Evolutionary conservation across 2,329 filamentous ascomycete species (phyloP).

Genomic region (Raffaelea arxii): DNA sequence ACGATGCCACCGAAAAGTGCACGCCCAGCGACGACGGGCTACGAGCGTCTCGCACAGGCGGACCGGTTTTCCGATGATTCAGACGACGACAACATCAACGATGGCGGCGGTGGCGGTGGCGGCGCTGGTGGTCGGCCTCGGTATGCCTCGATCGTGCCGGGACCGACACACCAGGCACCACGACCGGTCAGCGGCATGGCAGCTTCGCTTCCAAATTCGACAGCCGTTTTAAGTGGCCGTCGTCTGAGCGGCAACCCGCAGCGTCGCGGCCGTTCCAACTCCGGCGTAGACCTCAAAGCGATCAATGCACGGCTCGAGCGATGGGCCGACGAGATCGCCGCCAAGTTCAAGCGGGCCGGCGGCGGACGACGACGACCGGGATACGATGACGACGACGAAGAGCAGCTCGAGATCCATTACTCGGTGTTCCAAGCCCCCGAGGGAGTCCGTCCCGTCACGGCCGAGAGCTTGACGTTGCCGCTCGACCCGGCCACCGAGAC

Average conservation of each 20-base stretch:
- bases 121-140: slow-evolving; percentile 35
- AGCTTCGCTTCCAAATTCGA: slow-evolving; percentile 17
- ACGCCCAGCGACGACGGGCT: slow-evolving; percentile 68
- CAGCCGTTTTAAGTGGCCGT: not conserved
- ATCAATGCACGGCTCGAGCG: slow-evolving; percentile 92
- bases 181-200: slow-evolving; percentile 49
- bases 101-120: slow-evolving; percentile 46
- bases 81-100: slow-evolving; percentile 61
- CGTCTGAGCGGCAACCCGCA: not conserved
- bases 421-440: slow-evolving; percentile 94
- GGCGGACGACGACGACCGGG: too few species aligned
- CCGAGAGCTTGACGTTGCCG: slow-evolving; percentile 55
- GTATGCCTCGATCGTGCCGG: slow-evolving; percentile 19
- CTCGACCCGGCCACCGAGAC: slow-evolving; percentile 32
- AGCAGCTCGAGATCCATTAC: slow-evolving; percentile 89
- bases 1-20: slow-evolving; percentile 50
- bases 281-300: slow-evolving; percentile 92
- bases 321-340: slow-evolving; percentile 97
- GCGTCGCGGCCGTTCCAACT: slow-evolving; percentile 49
- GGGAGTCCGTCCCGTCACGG: slow-evolving; percentile 69
- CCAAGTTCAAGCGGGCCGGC: slow-evolving; percentile 73
- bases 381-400: slow-evolving; percentile 69
- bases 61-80: slow-evolving; percentile 61
- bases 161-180: slow-evolving; percentile 31
- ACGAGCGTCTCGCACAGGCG: slow-evolving; percentile 75